These are phyloP conservation scores for Hymenoscyphus salicellus DNA, from an alignment of 2,329 filamentous ascomycete species.

Conservation along the genomic window DNA sequence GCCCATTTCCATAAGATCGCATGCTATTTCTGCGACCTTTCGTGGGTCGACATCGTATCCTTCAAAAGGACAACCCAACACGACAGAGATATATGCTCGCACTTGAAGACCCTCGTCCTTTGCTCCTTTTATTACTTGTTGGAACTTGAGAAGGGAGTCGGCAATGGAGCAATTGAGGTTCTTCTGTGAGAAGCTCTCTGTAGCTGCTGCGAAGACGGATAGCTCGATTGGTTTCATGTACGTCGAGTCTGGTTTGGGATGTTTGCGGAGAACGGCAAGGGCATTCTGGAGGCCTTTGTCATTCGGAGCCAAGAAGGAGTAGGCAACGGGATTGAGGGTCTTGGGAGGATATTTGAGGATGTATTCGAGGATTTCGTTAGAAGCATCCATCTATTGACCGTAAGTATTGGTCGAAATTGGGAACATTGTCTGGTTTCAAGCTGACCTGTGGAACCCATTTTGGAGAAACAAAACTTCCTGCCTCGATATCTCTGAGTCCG, in stretches of 20 bases:
- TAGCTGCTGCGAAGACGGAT: conserved; percentile 78
- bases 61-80: conserved; percentile 76
- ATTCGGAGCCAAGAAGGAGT: conserved; percentile 81
- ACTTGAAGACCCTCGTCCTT: conserved; percentile 65
- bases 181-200: conserved; percentile 73
- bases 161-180: conserved; percentile 81
- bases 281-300: conserved; percentile 67
- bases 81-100: conserved; percentile 76
- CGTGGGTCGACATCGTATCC: conserved; percentile 62
- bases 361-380: conserved; percentile 68
- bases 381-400: conserved; percentile 67
- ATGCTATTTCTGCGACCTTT: conserved; percentile 63
- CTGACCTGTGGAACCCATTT: conserved; percentile 76
- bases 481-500: conserved; percentile 72
- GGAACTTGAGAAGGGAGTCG: conserved; percentile 68
- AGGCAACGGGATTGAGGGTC: conserved; percentile 59
- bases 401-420: not conserved
- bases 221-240: conserved; percentile 54
- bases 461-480: conserved; percentile 77
- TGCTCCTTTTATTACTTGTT: conserved; percentile 65
- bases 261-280: conserved; percentile 48
- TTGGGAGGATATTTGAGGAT: conserved; percentile 57
- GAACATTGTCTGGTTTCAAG: not conserved
- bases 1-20: conserved; percentile 74
- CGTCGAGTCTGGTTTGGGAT: conserved; percentile 40